Conservation (phyloP, 176 grass and related monocot species). For the Zea mays region DNA sequence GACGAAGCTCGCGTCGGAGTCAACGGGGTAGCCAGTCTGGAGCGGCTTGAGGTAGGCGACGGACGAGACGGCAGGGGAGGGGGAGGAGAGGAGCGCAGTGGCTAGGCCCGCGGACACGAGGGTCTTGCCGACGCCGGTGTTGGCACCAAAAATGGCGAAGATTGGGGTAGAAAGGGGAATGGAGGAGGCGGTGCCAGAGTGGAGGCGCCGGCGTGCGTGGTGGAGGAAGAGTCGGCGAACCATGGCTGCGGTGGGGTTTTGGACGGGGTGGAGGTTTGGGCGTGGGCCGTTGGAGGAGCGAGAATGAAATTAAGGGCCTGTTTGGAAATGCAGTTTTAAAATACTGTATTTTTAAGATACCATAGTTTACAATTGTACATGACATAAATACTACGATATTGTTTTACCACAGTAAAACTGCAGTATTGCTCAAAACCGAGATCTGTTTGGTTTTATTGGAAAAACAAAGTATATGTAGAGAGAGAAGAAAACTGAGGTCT, state of each 20-base stretch:
- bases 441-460: no score
- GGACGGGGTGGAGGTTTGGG: not conserved
- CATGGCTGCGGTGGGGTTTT: constrained; percentile 41
- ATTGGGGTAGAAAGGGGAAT: constrained; percentile 53
- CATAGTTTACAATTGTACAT: no score
- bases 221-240: constrained; percentile 22
- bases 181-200: not conserved
- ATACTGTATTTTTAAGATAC: no score
- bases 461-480: no score
- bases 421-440: no score
- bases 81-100: constrained; percentile 50
- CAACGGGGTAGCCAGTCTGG: constrained; percentile 78
- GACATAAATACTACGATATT: no score
- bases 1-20: constrained; percentile 82
- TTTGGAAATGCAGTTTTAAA: no score
- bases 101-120: constrained; percentile 79
- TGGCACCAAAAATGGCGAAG: constrained; percentile 76
- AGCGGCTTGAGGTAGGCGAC: constrained; percentile 85
- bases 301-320: not conserved
- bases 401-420: no score
- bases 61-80: constrained; percentile 25
- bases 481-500: no score
- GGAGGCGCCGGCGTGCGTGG: constrained; percentile 2
- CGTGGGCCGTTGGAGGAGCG: not conserved
- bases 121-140: constrained; percentile 95